These are phyloP conservation scores for Entoloma clypeatum DNA, from an alignment of 1,284 basidiomycete genomes.

Conservation along the genomic window DNA sequence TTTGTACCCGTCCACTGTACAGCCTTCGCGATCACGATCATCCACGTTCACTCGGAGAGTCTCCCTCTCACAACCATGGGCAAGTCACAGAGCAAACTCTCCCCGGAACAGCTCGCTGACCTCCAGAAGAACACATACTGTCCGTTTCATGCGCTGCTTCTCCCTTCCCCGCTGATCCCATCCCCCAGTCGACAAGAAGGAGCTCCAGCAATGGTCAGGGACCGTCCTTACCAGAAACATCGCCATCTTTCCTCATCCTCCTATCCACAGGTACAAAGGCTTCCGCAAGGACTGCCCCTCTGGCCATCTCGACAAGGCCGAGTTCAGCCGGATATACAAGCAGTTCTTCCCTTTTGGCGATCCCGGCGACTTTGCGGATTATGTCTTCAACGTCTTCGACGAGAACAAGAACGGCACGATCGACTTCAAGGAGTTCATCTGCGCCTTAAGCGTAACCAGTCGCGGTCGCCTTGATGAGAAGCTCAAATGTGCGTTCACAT, in stretches of 20 bases:
- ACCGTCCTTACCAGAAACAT: no score
- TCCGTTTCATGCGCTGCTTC: no score
- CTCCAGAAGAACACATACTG: slow-evolving; percentile 99
- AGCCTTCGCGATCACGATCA: slow-evolving; percentile 18
- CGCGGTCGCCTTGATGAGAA: slow-evolving; percentile 96
- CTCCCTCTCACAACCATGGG: slow-evolving; percentile 60
- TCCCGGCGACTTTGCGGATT: slow-evolving; percentile 95
- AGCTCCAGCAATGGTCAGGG: slow-evolving; percentile 99
- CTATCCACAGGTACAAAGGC: slow-evolving; percentile 84
- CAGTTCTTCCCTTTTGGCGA: slow-evolving; percentile 99
- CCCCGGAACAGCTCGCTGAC: slow-evolving; percentile 91
- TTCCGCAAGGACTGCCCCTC: slow-evolving; percentile 99
- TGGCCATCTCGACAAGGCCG: slow-evolving; percentile 93
- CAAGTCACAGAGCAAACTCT: slow-evolving; percentile 96
- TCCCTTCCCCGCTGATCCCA: slow-evolving; percentile 17
- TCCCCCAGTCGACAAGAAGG: slow-evolving; percentile 93
- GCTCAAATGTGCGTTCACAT: slow-evolving; percentile 85
- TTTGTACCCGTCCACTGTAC: slow-evolving; percentile 20
- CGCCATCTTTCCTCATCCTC: slow-evolving; percentile 11
- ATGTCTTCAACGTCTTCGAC: slow-evolving; percentile 98
- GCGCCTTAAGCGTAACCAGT: slow-evolving; percentile 92
- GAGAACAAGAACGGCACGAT: slow-evolving; percentile 95
- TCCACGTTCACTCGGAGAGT: slow-evolving; percentile 9
- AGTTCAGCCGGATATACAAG: slow-evolving; percentile 98
- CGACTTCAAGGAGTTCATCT: slow-evolving; percentile 99